Percentiles rank a stretch among this genome's conserved stretches.
phyloP scores from a whole-genome alignment of 768 basidiomycete genomes.

The Lactarius indigo region DNA sequence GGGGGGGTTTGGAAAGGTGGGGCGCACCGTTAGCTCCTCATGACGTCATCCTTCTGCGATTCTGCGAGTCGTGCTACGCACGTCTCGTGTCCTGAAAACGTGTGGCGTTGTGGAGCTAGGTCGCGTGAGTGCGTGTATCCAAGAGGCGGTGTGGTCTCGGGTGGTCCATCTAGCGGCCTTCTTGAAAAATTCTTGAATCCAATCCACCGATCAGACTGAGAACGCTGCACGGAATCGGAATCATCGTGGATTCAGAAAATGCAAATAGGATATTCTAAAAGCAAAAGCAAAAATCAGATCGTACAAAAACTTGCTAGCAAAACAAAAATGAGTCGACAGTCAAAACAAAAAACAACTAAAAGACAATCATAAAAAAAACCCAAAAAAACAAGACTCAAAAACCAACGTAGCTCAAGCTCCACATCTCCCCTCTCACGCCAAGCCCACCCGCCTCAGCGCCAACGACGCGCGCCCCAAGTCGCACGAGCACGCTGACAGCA shows the following conservation, averaged over 20 bases:
- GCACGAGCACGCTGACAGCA: slow-evolving; percentile 19
- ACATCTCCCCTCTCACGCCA: slow-evolving; percentile 25
- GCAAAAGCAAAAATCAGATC: background rate
- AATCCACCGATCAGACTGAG: too few species aligned
- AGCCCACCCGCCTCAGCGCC: slow-evolving; percentile 14
- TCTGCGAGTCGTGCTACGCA: too few species aligned
- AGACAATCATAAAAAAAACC: background rate
- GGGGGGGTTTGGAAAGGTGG: too few species aligned
- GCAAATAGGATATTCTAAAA: background rate
- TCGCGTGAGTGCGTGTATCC: background rate
- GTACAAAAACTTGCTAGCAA: background rate
- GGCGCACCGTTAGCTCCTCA: background rate
- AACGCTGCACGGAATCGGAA: background rate
- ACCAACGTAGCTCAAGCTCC: slow-evolving; percentile 27
- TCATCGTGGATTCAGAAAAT: background rate
- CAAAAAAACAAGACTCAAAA: slow-evolving; percentile 9
- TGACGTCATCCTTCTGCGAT: background rate
- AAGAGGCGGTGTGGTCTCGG: background rate
- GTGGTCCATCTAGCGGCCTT: too few species aligned
- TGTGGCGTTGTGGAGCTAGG: background rate
- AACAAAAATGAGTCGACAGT: background rate
- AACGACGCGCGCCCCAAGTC: slow-evolving; percentile 18
- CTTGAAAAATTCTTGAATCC: too few species aligned
- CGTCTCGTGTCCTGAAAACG: background rate
- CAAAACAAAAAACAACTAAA: background rate